Base-by-base conservation (phyloP, 2,329 filamentous ascomycete genomes). In the Cytospora piceicola region DNA sequence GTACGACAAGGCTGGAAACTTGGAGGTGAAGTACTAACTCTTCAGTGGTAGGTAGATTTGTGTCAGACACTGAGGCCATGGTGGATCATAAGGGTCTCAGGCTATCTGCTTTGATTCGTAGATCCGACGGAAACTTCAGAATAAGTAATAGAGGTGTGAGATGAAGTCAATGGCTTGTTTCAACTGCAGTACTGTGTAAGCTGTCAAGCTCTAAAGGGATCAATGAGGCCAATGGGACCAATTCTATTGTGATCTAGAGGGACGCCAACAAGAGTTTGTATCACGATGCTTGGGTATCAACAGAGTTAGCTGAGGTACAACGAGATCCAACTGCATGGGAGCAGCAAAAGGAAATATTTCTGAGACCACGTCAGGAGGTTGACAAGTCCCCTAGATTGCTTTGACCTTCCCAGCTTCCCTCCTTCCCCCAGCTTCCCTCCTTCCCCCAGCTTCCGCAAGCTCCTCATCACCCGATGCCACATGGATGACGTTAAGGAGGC, bases 1-100 rank as follows among this genome's bases (percentile, higher is more conserved):
- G 39, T 29, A 62, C 46, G 29, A 54, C 52, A 20, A n/a, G 36
- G 53, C 56, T 51, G 60, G 39, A 51, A 29, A 52, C 60, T 62
- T 32, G n/a, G 30, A 54, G 53, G 53, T 27, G 34, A 58, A 22
- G 15, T 51, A 66, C 66, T 65, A 24, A 67, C 66, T 67, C 66
- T 39, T 67, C 63, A 34, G 66, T 66, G 57, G 59, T 67, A n/a
- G 66, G 66, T 55, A 67, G 32, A 17, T 57, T 63, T 17, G 53
- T 63, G 61, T 63, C 61, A 55, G 61, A 57, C 22, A 55, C 39
- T 20, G 51, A 42, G 51, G 53, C 22, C 61, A 63, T 63, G 27
- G 34, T 64, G 57, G 58, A 64, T 36, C 51, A 55, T 30, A 36
- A 55, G 17, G 49, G 51, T 49, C 42, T 27, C 30, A 57, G 49